Conservation (phyloP, 129 eudicot species). For the Dittrichia graveolens region DNA sequence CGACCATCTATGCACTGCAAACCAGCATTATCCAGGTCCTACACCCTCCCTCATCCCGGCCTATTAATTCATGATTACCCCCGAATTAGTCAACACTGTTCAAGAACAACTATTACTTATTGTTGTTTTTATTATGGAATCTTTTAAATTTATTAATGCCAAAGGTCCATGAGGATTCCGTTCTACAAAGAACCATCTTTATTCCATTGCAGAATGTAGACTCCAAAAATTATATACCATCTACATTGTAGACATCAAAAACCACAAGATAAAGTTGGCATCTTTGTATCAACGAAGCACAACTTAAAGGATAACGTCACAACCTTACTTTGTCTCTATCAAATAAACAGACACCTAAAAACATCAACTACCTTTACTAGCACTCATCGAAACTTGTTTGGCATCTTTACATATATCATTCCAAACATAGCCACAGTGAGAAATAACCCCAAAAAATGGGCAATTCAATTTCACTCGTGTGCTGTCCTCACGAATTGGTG, state of each 20-base stretch:
- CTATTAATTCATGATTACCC: too few relatives aligned
- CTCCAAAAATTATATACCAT: slow-evolving; percentile 19
- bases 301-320: background rate
- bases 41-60: too few relatives aligned
- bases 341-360: slow-evolving; percentile 17
- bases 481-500: slow-evolving; percentile 33
- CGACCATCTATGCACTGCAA: too few relatives aligned
- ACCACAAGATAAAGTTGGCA: slow-evolving; percentile 27
- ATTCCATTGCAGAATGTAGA: slow-evolving; percentile 11
- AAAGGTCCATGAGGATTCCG: background rate
- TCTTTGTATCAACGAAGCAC: slow-evolving; percentile 12
- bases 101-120: too few relatives aligned
- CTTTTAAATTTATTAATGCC: too few relatives aligned
- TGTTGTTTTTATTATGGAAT: too few relatives aligned
- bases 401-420: slow-evolving; percentile 26
- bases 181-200: slow-evolving; percentile 15
- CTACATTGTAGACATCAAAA: slow-evolving; percentile 32
- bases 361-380: slow-evolving; percentile 25
- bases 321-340: slow-evolving; percentile 24
- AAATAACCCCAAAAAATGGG: slow-evolving; percentile 29
- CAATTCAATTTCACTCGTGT: slow-evolving; percentile 28
- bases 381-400: slow-evolving; percentile 27
- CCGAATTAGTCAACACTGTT: too few relatives aligned
- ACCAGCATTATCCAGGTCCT: too few relatives aligned
- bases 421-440: background rate